Evolutionary conservation across 179 eudicot species (phyloP).

Genomic region (Patellifolia procumbens): DNA sequence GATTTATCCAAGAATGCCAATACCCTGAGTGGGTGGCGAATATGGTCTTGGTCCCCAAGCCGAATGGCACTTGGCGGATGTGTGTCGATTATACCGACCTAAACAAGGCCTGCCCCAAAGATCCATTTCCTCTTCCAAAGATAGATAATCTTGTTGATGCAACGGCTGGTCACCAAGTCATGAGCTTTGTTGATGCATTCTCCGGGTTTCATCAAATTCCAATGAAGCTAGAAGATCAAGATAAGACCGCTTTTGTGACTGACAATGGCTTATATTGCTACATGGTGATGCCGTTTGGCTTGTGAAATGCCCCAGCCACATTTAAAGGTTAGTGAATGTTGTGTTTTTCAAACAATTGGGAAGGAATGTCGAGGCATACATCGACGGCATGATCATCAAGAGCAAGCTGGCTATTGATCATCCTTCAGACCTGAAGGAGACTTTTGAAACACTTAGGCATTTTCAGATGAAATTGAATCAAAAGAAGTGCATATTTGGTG

Average conservation of each 20-base stretch:
- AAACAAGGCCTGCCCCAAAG: neutral
- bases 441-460: neutral
- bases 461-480: neutral
- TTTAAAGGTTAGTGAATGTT: neutral
- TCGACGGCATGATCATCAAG: slow-evolving; percentile 5
- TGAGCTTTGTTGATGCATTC: slow-evolving; percentile 8
- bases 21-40: too few species aligned
- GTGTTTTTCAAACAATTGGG: neutral
- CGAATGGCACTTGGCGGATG: neutral
- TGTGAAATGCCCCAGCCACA: neutral
- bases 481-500: neutral
- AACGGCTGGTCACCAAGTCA: neutral
- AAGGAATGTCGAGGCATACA: neutral
- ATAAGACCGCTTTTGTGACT: neutral
- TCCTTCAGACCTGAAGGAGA: neutral
- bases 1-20: too few species aligned
- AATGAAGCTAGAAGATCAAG: neutral
- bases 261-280: neutral
- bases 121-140: neutral
- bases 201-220: slow-evolving; percentile 14
- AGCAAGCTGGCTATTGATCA: neutral
- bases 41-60: too few species aligned
- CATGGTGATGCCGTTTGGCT: neutral
- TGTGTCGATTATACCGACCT: slow-evolving; percentile 9
- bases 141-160: neutral